phyloP scores from a whole-genome alignment of 805 yeast genomes.

The Spathaspora hagerdaliae region DNA sequence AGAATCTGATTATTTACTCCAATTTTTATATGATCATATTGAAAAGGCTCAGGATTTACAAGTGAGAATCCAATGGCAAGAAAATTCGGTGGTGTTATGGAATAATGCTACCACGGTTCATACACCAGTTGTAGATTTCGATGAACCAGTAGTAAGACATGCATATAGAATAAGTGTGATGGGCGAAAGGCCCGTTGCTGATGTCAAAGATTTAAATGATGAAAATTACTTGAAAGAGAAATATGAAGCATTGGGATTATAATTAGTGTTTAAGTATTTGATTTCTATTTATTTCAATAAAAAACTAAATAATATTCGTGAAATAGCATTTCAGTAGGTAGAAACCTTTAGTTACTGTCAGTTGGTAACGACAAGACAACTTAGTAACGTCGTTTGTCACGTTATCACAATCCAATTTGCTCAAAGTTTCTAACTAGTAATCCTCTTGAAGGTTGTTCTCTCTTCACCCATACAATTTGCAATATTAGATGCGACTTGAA shows the following conservation, averaged over 20 bases:
- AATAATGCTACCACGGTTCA: conserved; percentile 33
- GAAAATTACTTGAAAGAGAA: conserved; percentile 7
- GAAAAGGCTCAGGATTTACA: conserved; percentile 33
- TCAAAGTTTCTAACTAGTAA: no score
- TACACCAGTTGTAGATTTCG: conserved; percentile 34
- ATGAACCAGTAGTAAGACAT: conserved; percentile 30
- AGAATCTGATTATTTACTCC: conserved; percentile 27
- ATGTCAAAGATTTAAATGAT: conserved; percentile 25
- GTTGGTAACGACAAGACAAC: no score
- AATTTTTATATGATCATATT: conserved; percentile 28
- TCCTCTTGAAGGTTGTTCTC: no score
- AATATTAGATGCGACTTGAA: no score
- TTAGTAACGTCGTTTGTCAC: no score
- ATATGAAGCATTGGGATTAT: conserved; percentile 6
- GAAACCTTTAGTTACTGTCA: no score
- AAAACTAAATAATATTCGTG: no score
- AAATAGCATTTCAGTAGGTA: no score
- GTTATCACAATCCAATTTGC: no score
- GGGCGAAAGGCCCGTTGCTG: conserved; percentile 36
- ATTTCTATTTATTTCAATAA: no score
- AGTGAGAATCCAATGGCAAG: conserved; percentile 34
- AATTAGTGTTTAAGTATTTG: not conserved
- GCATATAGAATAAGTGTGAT: conserved; percentile 35
- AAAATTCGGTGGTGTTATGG: conserved; percentile 34
- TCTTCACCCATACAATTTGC: no score